A percentile compares a stretch with the other conserved stretches of the same genome.
These are phyloP conservation scores for Rhizopogon roseolus DNA, from an alignment of 768 basidiomycete genomes.

Conservation along the genomic window DNA sequence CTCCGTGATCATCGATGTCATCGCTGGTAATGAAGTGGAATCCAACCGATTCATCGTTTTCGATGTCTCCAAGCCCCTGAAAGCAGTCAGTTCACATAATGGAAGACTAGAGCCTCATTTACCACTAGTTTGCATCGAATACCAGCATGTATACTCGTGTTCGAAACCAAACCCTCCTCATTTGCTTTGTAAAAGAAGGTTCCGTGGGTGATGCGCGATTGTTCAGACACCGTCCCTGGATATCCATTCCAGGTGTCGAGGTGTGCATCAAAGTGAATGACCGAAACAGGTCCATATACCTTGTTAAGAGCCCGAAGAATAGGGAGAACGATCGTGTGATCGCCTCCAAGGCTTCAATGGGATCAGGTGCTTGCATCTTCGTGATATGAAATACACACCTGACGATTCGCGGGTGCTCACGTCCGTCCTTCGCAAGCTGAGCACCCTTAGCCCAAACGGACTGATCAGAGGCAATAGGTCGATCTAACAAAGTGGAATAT, in stretches of 20 bases:
- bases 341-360: conserved; percentile 57
- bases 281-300: conserved; percentile 76
- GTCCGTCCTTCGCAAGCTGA: conserved; percentile 48
- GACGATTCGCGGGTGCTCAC: conserved; percentile 70
- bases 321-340: conserved; percentile 85
- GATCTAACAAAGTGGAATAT: conserved; percentile 69
- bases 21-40: conserved; percentile 78
- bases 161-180: conserved; percentile 71
- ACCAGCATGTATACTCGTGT: conserved; percentile 78
- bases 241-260: conserved; percentile 55
- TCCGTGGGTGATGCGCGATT: conserved; percentile 75
- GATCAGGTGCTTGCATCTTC: neutral
- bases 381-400: conserved; percentile 30
- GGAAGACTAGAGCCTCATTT: conserved; percentile 10
- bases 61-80: conserved; percentile 31
- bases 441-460: conserved; percentile 22
- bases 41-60: conserved; percentile 66
- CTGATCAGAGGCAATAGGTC: conserved; percentile 34
- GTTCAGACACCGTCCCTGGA: conserved; percentile 41
- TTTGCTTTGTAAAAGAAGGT: conserved; percentile 81
- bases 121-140: conserved; percentile 73
- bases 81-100: neutral
- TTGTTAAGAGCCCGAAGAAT: conserved; percentile 77
- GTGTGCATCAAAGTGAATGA: conserved; percentile 82
- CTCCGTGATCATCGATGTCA: conserved; percentile 79